Evolutionary conservation across 306 rosid genomes (phyloP), one percentile per base, ranked within the genome.

Genomic region (Fragaria vesca): DNA sequence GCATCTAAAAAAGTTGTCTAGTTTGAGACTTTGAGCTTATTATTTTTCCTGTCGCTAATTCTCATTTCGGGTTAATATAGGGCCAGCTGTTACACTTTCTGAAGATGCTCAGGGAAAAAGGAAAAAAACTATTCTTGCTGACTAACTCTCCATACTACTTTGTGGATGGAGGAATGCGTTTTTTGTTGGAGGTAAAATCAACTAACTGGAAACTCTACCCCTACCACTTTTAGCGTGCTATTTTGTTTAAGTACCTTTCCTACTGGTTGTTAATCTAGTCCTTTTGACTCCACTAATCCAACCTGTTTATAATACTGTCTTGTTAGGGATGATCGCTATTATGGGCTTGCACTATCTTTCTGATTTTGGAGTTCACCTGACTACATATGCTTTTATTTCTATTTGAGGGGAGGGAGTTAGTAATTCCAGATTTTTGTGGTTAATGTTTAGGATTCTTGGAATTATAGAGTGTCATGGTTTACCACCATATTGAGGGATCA

Each of bases 111-210:
- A 91, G 75, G 89, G 93, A 95, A 80, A 89, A 87, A 80, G 98
- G 98, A 72, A 95, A 95, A 86, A 95, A 95, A 83, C 91, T 95
- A 40, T 95, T 95, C 85, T 79, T 95, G 87, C 86, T 95, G 86
- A 95, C 97, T 50, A 95, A 95, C 83, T 95, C 98, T 81, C 98
- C 98, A 62, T 92, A 81, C 81, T 78, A 82, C 88, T 95, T 95
- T 88, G 98, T 95, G 81, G 95, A 95, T 87, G 95, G 91, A 71
- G 98, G 98, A 73, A 95, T 95, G 97, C 92, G 88, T 74, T 95
- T 80, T 85, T 81, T 95, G 91, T 81, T 92, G 88, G 88, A 90
- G 97, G 98, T 95, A 87, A 30, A 85, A 32, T 78, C 78, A 65
- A 75, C 52, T 67, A 42, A 63, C 68, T 66, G 40, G 66, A 74